These are phyloP conservation scores for Hyparrhenia diplandra DNA, from an alignment of 176 grass and related monocot genomes.

Conservation along the genomic window DNA sequence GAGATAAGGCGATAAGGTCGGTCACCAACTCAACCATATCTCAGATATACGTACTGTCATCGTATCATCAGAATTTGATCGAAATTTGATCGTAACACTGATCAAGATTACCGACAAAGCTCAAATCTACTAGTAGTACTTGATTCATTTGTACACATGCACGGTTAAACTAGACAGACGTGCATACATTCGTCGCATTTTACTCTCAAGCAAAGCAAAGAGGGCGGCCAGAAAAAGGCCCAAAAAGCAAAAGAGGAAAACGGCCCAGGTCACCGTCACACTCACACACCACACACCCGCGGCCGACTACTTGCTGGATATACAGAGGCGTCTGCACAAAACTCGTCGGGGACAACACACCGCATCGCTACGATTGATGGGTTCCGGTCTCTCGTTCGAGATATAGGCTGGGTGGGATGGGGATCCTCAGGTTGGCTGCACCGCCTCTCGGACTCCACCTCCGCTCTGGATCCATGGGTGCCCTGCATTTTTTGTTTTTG, in stretches of 20 bases:
- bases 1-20: neutral
- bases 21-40: neutral
- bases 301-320: neutral
- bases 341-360: neutral
- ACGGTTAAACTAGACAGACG: neutral
- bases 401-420: neutral
- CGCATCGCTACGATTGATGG: neutral
- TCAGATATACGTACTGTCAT: neutral
- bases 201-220: constrained; percentile 24
- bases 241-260: neutral
- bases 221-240: constrained; percentile 12
- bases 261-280: neutral
- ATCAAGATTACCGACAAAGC: neutral
- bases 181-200: neutral
- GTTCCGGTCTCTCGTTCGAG: neutral
- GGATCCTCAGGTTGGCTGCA: constrained; percentile 23
- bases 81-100: neutral
- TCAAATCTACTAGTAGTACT: neutral
- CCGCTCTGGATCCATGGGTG: constrained; percentile 76
- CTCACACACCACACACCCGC: neutral
- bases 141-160: constrained; percentile 25
- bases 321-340: constrained; percentile 9
- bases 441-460: constrained; percentile 20
- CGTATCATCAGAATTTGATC: neutral
- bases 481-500: constrained; percentile 29